Conservation (phyloP, 2,329 filamentous ascomycete species). For the Venturia effusa region DNA sequence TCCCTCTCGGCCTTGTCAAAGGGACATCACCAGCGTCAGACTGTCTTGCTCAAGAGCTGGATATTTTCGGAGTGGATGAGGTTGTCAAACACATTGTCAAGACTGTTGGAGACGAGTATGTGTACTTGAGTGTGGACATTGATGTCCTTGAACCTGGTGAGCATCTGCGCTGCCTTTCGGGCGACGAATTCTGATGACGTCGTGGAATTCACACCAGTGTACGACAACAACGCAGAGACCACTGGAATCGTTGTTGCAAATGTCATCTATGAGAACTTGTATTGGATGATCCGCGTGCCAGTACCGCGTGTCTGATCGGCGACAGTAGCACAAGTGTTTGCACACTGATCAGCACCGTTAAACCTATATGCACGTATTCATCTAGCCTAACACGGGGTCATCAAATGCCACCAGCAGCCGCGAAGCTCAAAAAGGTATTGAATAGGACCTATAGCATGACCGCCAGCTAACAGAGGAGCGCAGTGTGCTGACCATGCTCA, state of each 20-base stretch:
- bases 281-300: slow-evolving; percentile 7
- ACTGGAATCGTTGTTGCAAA: slow-evolving; percentile 65
- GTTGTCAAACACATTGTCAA: background rate
- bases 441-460: too few species aligned
- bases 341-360: too few species aligned
- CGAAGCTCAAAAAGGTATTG: too few species aligned
- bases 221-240: slow-evolving; percentile 60
- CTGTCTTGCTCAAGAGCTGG: background rate
- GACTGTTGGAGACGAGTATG: background rate
- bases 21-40: too few species aligned
- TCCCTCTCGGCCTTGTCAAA: too few species aligned
- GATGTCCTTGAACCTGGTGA: slow-evolving; percentile 9
- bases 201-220: slow-evolving; percentile 62
- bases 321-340: too few species aligned
- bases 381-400: too few species aligned
- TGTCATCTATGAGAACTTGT: slow-evolving; percentile 62
- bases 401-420: too few species aligned
- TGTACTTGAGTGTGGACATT: slow-evolving; percentile 7
- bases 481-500: too few species aligned
- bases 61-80: background rate
- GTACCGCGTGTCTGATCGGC: background rate
- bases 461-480: too few species aligned
- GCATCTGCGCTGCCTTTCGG: background rate
- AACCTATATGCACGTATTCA: too few species aligned
- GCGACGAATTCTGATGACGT: slow-evolving; percentile 38